Evolutionary conservation across 352 stramenopile species (phyloP), one percentile per base, ranked within the genome.

Genomic region (Phytophthora cactorum): DNA sequence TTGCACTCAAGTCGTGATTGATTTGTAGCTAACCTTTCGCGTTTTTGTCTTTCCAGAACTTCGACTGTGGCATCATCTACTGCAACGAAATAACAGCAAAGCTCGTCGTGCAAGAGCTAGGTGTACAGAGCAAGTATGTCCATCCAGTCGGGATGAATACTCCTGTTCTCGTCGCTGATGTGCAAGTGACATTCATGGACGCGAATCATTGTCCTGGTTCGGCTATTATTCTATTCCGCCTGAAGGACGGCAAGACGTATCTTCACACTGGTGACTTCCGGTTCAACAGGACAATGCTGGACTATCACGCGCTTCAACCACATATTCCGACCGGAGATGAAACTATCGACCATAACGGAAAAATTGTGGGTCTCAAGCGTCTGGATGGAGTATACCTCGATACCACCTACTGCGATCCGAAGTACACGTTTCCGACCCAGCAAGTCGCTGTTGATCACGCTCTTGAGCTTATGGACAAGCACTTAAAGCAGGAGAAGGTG

Each of bases 151-250:
- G 82, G 5, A 93, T 99, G 84, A 93, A 98, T 60, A 92, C 78
- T 44, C 86, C 94, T 14, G 86, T 93, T 32, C 66, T 92, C 32
- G 68, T 97, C 39, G 77, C 85, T 25, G 88, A 86, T 52, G 90
- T 98, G 5, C 92, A 97, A 61, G 95, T 99, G 25, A 98, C 95
- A 5, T 87, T 98, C 44, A 82, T 98, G 55, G 93, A 99, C 65
- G 97, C 97, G 1, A 99, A 99, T 66, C 97, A 99, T 77, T 99
- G 97, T 67, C 97, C 96, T 29, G 97, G 97, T 29, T 92, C 97
- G 5, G 83, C 95, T 9, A 97, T 99, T 77, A 97, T 99, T 60
- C 74, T 99, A 22, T 99, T 99, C 71, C 72, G 94, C 5, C 60
- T 94, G 5, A 85, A 80, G 46, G 85, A 79, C 6, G 91, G 94